Evolutionary conservation across 257 asterid genomes (phyloP), one percentile per base, ranked within the genome.

Genomic region (Solanum paucissectum): DNA sequence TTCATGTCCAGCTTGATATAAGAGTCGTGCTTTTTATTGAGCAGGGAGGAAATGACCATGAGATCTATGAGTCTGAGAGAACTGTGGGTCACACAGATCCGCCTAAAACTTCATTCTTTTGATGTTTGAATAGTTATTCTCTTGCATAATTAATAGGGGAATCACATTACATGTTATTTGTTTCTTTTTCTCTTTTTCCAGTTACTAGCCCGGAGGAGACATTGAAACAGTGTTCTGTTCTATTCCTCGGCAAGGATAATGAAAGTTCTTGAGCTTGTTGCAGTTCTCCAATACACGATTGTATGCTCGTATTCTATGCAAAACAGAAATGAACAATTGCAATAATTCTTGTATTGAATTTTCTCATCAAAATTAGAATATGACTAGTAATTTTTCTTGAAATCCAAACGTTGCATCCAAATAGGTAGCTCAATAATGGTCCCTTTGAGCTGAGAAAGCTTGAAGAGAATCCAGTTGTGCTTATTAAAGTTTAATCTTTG

Each of bases 1-100:
- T 72, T 64, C 71, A 46, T 44, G 82, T 11, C 74, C 12, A 4
- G 34, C 3, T 27, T 25, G 40, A 42, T 23, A 32, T 52, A 32
- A 66, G 27, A 33, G 40, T 27, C 14, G 34, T 37, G 68, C 3
- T 49, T 86, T 40, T 89, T 18, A 29, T 81, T 85, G 86, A 33
- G 89, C 90, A 97, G 99, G 99, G 99, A 42, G 99, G 99, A 89
- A 97, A 96, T 86, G 99, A 97, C 92, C 88, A 40, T 64, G 99
- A 97, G 92, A 97, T 97, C 86, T 96, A 87, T 21, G 99, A 95
- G 91, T 95, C 99, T 18, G 94, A 92, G 92, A 94, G 98, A 90
- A 96, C 99, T 87, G 87, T 91, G 36, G 99, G 99, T 55, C 98
- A 97, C 94, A 96, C 96, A 87, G 99, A 99, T 97, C 42, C 83